phyloP scores from a whole-genome alignment of 345 rosid species.

The Linum lewisii region DNA sequence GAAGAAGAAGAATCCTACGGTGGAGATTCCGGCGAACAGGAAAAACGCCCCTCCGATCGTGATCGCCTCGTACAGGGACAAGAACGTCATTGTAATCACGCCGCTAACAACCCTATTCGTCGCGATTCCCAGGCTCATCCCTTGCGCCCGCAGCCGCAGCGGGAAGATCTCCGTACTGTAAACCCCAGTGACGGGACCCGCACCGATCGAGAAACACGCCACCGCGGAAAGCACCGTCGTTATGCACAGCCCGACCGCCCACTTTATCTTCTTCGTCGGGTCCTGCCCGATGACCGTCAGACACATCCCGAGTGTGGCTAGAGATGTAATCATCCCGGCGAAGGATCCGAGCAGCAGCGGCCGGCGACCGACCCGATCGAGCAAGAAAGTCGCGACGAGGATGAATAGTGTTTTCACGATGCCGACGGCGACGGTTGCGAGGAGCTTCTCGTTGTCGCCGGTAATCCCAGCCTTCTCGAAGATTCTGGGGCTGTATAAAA shows the following conservation, averaged over 20 bases:
- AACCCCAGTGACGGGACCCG: neutral
- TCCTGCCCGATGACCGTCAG: neutral
- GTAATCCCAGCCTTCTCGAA: conserved; percentile 1
- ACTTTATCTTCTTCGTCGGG: neutral
- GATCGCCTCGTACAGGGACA: neutral
- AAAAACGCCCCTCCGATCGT: neutral
- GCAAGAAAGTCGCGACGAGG: conserved; percentile 1
- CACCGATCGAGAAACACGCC: neutral
- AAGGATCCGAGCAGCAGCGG: neutral
- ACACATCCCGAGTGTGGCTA: neutral
- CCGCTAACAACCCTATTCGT: neutral
- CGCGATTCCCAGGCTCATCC: neutral
- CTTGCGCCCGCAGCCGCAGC: neutral
- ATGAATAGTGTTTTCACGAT: neutral
- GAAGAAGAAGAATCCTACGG: neutral
- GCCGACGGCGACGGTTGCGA: neutral
- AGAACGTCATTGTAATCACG: neutral
- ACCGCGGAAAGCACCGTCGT: neutral
- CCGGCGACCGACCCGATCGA: neutral
- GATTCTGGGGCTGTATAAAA: neutral
- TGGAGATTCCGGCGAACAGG: neutral
- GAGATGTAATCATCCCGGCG: neutral
- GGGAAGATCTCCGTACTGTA: neutral
- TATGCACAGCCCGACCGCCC: neutral
- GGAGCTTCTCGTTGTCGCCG: neutral